Conservation (phyloP, 371 early-diverging fungal species). For the Aphelidium insulamus region DNA sequence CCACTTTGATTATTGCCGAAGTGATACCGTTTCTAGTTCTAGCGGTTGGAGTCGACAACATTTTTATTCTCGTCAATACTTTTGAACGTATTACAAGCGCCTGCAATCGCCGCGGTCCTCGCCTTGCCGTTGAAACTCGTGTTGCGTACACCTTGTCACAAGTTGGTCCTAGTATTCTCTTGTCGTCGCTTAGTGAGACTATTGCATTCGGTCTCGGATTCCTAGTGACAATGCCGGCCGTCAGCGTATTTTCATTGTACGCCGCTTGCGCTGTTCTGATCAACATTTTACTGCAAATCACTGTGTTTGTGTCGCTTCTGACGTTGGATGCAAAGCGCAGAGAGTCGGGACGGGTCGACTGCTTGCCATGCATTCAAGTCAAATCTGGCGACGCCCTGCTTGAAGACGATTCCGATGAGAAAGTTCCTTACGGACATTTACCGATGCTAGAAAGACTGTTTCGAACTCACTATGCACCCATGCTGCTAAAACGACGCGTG, state of each 20-base stretch:
- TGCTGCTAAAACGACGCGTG: constrained; percentile 19
- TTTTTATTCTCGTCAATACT: constrained; percentile 47
- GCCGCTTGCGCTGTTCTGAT: constrained; percentile 47
- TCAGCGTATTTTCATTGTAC: constrained; percentile 44
- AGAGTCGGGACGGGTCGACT: constrained; percentile 29
- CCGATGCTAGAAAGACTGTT: constrained; percentile 20
- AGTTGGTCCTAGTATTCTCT: constrained; percentile 46
- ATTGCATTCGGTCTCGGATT: constrained; percentile 46
- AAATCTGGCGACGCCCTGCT: constrained; percentile 21
- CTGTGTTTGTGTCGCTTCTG: constrained; percentile 39
- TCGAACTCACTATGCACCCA: constrained; percentile 29
- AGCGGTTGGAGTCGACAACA: constrained; percentile 61
- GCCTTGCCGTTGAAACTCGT: constrained; percentile 22
- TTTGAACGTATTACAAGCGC: constrained; percentile 14
- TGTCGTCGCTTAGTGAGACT: constrained; percentile 39
- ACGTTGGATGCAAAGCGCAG: constrained; percentile 34
- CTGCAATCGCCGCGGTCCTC: constrained; percentile 11
- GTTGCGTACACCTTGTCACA: constrained; percentile 30
- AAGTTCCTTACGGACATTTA: too few relatives aligned
- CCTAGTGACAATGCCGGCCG: constrained; percentile 51
- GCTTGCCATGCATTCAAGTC: constrained; percentile 33
- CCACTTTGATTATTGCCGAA: constrained; percentile 51
- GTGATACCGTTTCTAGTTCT: constrained; percentile 56
- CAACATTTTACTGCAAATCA: constrained; percentile 47
- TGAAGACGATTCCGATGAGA: constrained; percentile 28